Evolutionary conservation across 2,329 filamentous ascomycete genomes (phyloP), one percentile per base, ranked within the genome.

Genomic region (Stachybotrys elegans): DNA sequence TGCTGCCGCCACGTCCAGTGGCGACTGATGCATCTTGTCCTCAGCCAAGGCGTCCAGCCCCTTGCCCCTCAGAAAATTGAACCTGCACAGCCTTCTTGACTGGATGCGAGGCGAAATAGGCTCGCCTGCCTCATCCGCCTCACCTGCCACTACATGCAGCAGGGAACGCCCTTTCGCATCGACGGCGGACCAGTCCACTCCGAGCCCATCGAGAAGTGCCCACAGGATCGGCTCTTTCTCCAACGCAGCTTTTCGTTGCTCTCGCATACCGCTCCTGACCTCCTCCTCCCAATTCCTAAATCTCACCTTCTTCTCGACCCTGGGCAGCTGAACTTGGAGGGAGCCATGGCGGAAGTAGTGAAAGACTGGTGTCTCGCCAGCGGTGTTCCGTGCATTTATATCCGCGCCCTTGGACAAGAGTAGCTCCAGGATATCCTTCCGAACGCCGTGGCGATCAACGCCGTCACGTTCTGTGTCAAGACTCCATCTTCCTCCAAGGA

Each of bases 341-440:
- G n/a, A 4, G 13, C 35, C 36, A 12, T 39, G 16, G 19, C 44
- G 25, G 25, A 45, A 43, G 34, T 34, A 45, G 21, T 23, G 5
- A 16, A 34, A 42, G 6, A 32, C 14, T 17, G 32, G 43, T 35
- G 34, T 42, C 23, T 45, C 44, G 23, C 36, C 35, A 13, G 22
- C 9, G 12, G 35, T 11, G 35, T 40, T 43, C 11, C 20, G 40
- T 11, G 23, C 25, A 19, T 44, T 40, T n/a, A 38, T 38, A 22
- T 19, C 12, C 9, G 35, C 35, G 19, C 35, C 35, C 20, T 37
- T 37, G 34, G 34, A 6, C n/a, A 37, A 19, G 6, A 37, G 13
- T 5, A 37, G 16, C 6, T 37, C 34, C n/a, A 16, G 5, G 20
- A 37, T 12, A 6, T 37, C 19, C 34, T 19, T 37, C 4, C 13